Conservation (phyloP, 331 rosid species). For the Telfairia occidentalis region DNA sequence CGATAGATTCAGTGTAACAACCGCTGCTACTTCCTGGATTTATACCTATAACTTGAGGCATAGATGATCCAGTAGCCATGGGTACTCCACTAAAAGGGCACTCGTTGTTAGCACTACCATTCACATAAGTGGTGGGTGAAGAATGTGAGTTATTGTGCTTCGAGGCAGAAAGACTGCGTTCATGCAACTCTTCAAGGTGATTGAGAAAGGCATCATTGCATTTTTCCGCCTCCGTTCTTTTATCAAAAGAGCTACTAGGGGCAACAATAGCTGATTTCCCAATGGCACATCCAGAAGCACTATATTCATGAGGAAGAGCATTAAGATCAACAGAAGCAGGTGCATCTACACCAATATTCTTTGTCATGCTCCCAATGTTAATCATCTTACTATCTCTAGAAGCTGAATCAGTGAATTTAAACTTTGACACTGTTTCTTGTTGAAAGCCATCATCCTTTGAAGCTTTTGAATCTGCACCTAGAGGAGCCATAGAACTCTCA, state of each 20-base stretch:
- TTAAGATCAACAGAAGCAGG: slow-evolving; percentile 46
- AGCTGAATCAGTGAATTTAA: slow-evolving; percentile 12
- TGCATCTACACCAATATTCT: slow-evolving; percentile 14
- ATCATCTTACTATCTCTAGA: slow-evolving; percentile 16
- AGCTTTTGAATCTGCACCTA: slow-evolving; percentile 12
- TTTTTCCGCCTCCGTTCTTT: slow-evolving; percentile 16
- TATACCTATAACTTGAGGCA: slow-evolving; percentile 4
- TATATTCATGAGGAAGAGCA: slow-evolving; percentile 26
- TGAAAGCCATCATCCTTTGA: slow-evolving; percentile 7
- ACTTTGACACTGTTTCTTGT: slow-evolving; percentile 11
- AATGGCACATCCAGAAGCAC: slow-evolving; percentile 13
- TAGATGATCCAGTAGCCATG: slow-evolving; percentile 3
- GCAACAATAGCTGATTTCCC: slow-evolving; percentile 7
- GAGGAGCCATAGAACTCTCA: slow-evolving; percentile 1
- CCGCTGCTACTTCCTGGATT: slow-evolving; percentile 46
- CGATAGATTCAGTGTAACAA: slow-evolving; percentile 30
- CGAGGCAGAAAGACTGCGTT: slow-evolving; percentile 16
- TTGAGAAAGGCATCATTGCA: slow-evolving; percentile 5
- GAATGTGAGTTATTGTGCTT: neutral
- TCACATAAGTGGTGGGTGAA: neutral
- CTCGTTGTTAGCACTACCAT: slow-evolving; percentile 16
- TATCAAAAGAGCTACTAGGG: slow-evolving; percentile 16
- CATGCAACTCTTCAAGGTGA: neutral
- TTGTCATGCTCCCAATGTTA: slow-evolving; percentile 16
- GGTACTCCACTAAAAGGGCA: slow-evolving; percentile 43